Evolutionary conservation across 1,139 yeast species (phyloP).

Genomic region (Kurtzmaniella natalensis): DNA sequence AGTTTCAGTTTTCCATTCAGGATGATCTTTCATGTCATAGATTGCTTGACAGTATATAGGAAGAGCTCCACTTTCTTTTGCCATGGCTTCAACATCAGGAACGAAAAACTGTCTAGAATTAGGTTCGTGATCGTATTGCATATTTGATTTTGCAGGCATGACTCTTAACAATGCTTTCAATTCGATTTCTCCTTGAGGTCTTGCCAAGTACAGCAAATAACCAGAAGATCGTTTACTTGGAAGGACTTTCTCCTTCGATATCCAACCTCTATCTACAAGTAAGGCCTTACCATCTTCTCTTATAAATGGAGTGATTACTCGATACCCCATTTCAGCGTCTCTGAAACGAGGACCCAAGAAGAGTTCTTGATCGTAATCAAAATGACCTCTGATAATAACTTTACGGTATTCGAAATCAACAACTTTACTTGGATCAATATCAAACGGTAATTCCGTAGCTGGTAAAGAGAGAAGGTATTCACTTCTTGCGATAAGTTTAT

Average conservation of each 20-base stretch:
- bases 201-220: conserved; percentile 56
- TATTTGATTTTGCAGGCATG: conserved; percentile 63
- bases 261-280: conserved; percentile 91
- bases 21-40: conserved; percentile 59
- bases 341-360: conserved; percentile 86
- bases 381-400: conserved; percentile 69
- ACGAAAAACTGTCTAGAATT: conserved; percentile 62
- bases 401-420: conserved; percentile 75
- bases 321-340: conserved; percentile 75
- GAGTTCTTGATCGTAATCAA: conserved; percentile 82
- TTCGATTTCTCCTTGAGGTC: conserved; percentile 72
- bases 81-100: conserved; percentile 81
- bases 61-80: conserved; percentile 57
- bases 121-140: conserved; percentile 73
- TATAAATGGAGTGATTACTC: conserved; percentile 76
- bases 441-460: conserved; percentile 63
- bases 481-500: conserved; percentile 72
- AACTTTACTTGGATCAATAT: conserved; percentile 51
- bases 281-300: conserved; percentile 68
- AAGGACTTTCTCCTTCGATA: conserved; percentile 64
- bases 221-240: conserved; percentile 52
- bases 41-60: conserved; percentile 79
- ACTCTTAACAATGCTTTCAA: conserved; percentile 69
- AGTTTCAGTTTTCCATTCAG: conserved; percentile 35
- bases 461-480: conserved; percentile 76